Conservation (phyloP, 208 protist genomes). For the Acanthamoeba culbertsoni region DNA sequence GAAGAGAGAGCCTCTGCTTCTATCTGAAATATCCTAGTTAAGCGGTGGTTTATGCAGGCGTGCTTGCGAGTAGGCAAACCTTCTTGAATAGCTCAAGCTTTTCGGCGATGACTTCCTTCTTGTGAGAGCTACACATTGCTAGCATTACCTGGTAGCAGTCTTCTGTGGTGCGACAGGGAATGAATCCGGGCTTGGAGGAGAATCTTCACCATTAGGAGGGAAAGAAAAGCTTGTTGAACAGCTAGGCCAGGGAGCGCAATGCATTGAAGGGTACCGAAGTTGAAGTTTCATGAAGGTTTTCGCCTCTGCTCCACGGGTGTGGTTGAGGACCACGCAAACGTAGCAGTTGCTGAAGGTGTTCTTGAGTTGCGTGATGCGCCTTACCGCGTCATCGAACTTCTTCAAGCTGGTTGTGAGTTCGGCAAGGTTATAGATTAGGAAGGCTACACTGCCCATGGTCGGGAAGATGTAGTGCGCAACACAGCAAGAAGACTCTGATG, state of each 20-base stretch:
- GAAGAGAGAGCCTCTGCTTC: background rate
- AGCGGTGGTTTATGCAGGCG: background rate
- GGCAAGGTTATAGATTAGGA: background rate
- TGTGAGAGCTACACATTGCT: background rate
- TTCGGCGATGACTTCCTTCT: background rate
- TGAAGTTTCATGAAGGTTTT: background rate
- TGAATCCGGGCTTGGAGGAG: background rate
- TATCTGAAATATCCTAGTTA: background rate
- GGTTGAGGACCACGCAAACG: background rate
- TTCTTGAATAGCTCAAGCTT: background rate
- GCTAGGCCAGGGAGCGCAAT: background rate
- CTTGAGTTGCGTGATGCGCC: background rate
- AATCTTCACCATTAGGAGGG: background rate
- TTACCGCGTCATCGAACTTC: background rate
- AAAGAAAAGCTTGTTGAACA: background rate
- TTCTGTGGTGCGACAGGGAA: background rate
- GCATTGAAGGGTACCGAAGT: background rate
- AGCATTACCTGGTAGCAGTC: background rate
- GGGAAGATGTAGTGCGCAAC: background rate
- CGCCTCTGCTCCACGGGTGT: background rate
- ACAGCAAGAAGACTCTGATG: background rate
- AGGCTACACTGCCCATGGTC: background rate
- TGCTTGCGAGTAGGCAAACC: background rate
- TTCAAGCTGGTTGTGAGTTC: background rate
- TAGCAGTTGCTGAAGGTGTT: background rate